Conservation (phyloP, 352 stramenopile genomes). For the Globisporangium mamillatum region DNA sequence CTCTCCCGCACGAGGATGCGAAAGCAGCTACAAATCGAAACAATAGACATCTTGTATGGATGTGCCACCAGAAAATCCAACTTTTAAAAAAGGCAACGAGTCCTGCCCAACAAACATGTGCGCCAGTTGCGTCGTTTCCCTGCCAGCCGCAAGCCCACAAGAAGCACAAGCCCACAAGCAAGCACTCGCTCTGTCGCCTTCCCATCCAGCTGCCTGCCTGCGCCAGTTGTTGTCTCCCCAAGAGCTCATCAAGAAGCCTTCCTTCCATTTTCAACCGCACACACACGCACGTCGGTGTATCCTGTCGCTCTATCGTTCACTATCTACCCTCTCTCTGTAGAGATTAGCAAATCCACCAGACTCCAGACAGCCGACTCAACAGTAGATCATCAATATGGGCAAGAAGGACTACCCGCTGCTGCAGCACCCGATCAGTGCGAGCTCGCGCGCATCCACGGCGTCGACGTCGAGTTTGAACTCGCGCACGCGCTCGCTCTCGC, state of each 20-base stretch:
- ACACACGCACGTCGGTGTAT: background rate
- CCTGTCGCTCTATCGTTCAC: background rate
- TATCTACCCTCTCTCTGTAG: background rate
- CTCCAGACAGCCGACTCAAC: background rate
- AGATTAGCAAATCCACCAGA: too few relatives aligned
- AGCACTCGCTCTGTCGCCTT: background rate
- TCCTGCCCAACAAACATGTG: background rate
- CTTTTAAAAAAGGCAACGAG: background rate
- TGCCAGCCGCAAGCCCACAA: background rate
- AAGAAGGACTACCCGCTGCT: conserved; percentile 58
- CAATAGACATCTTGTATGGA: background rate
- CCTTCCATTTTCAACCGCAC: background rate
- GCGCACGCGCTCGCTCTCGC: conserved; percentile 20
- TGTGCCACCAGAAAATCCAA: background rate
- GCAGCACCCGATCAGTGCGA: conserved; percentile 35
- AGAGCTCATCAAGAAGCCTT: conserved; percentile 5
- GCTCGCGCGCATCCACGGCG: conserved; percentile 47
- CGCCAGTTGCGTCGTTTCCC: background rate
- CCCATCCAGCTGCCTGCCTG: background rate
- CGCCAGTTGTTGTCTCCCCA: background rate
- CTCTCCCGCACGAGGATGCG: background rate
- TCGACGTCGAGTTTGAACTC: conserved; percentile 22
- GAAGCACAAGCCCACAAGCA: background rate
- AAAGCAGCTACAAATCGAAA: background rate
- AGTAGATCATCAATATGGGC: conserved; percentile 8